Evolutionary conservation across 1,139 yeast species (phyloP), one percentile per base, ranked within the genome.

Genomic region (Arxiozyma heterogenica): DNA sequence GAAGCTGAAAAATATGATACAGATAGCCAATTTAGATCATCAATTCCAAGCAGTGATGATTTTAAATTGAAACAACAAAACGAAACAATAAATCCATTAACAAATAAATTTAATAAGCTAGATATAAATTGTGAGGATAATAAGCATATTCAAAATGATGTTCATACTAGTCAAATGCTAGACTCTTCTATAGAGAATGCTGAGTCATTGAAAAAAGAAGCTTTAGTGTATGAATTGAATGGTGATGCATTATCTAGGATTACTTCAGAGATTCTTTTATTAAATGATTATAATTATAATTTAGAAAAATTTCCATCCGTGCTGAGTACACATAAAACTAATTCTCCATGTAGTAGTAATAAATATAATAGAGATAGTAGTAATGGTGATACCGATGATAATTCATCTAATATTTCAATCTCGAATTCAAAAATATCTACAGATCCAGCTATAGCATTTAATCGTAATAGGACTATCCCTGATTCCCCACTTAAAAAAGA

Each of bases 51-150:
- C 20, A 30, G 5, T 9, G 47, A 25, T 9, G 38, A 18, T 27
- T 17, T 45, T 20, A n/a, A 23, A 45, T 22, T 51, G 47, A 20
- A 39, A 30, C 41, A 38, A 30, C 47, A 44, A 44, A 11, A 7
- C 18, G 46, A 53, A 43, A 53, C 51, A 46, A 53, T 58, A 47
- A 53, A 54, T 43, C 50, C 55, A 42, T 25, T 57, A 27, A 54
- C 49, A 44, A 53, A 54, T 41, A 57, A 51, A 38, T 53, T 58
- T 44, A 51, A 52, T 39, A 50, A 44, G n/a, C 22, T 57, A 23
- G 57, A 54, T 25, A 41, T 54, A 20, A 53, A 54, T 43, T 50
- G 54, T 18, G 55, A 53, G 17, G 17, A 39, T 38, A 25, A 11
- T 44, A 22, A 17, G n/a, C 39, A 34, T 34, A 34, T 4, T 34